Evolutionary conservation across 768 basidiomycete species (phyloP), one percentile per base, ranked within the genome.

Genomic region (Boletus rufocinnamomeus): DNA sequence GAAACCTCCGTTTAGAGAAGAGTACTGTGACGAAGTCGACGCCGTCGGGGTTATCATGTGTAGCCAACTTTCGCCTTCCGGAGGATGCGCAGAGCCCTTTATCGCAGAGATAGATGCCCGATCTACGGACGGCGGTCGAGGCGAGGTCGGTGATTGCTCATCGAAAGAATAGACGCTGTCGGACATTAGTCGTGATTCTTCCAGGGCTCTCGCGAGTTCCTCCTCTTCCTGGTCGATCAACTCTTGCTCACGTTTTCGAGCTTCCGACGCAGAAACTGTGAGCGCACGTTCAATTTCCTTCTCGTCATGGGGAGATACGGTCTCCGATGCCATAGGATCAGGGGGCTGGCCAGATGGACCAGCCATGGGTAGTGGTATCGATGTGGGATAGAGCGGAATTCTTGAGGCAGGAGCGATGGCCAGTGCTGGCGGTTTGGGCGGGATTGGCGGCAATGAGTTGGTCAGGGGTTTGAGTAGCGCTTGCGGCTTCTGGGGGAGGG

Each of bases 201-300:
- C 79, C 57, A 92, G 63, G 0, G 88, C 90, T 60, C 77, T 78
- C 23, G 82, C 82, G 16, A 91, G 74, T 44, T 90, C 86, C 32
- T 84, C 84, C 57, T 89, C 87, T 66, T 91, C 88, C 57, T 69
- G 69, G 23, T 63, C 63, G 34, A 66, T 58, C 46, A 74, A 25
- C 8, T 57, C 64, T 45, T 65, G 58, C 45, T 73, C 70, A 21
- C 49, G 70, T n/a, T 51, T 63, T 37, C 52, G 65, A 9, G 77
- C 74, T 48, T 82, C 82, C 19, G 81, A 63, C 1, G 52, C 58
- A 14, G 72, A 80, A 55, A 81, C 75, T 2, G 84, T 81, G 50
- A 85, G 62, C 17, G 79, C 82, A 17, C 80, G 63, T 13, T 77
- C 81, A 25, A 79, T 62, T 17, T 79, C 78, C n/a, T 82, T 81